Evolutionary conservation across 192 early-diverging fungal genomes (phyloP).

Genomic region (Oehlia diaphana): DNA sequence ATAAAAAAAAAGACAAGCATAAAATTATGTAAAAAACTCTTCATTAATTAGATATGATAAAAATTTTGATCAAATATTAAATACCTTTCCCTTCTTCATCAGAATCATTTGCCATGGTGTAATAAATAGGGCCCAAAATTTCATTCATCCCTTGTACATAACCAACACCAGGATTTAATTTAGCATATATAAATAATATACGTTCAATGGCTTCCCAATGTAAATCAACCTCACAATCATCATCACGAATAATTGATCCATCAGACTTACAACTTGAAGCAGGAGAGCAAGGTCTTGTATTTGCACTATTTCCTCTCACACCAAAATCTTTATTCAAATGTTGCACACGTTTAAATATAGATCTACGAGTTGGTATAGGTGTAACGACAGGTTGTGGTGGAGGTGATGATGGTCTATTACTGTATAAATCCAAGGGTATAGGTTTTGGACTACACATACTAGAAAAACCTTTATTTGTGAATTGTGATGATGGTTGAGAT

Average conservation of each 20-base stretch:
- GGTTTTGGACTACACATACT: constrained; percentile 26
- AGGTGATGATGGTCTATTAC: background rate
- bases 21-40: no score
- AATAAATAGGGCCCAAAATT: constrained; percentile 78
- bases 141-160: constrained; percentile 94
- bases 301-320: constrained; percentile 44
- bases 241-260: background rate
- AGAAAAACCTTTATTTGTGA: background rate
- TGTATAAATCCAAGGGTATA: constrained; percentile 7
- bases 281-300: constrained; percentile 7
- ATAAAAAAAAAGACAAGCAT: no score
- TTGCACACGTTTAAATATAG: constrained; percentile 63
- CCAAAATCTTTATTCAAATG: constrained; percentile 66
- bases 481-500: constrained; percentile 15
- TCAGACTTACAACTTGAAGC: constrained; percentile 5
- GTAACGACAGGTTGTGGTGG: constrained; percentile 28
- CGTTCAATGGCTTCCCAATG: constrained; percentile 82
- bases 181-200: constrained; percentile 76
- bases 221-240: constrained; percentile 49
- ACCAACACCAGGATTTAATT: constrained; percentile 76
- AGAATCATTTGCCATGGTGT: constrained; percentile 64
- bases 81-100: constrained; percentile 47
- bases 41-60: background rate
- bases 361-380: constrained; percentile 49
- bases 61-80: background rate